phyloP scores from a whole-genome alignment of 345 rosid species.

The Geranium brycei region DNA sequence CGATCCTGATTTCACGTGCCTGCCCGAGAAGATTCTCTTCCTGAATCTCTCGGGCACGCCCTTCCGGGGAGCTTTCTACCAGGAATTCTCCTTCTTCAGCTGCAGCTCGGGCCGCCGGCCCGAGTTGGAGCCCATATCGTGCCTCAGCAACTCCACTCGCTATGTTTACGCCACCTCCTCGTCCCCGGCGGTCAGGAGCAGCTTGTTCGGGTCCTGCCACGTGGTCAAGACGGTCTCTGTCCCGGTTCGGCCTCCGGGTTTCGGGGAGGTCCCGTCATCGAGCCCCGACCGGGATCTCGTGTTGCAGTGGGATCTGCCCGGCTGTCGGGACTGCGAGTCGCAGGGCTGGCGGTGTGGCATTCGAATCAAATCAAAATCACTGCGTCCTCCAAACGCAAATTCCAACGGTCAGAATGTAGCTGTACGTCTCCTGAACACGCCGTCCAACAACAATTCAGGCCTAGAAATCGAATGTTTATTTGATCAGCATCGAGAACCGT shows the following conservation, averaged over 20 bases:
- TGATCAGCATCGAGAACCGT: too few relatives aligned
- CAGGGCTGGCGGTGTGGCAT: constrained; percentile 41
- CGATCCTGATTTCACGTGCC: constrained; percentile 39
- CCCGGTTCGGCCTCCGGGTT: constrained; percentile 20
- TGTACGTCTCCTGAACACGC: constrained; percentile 17
- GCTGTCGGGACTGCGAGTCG: constrained; percentile 37
- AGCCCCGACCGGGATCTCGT: constrained; percentile 26
- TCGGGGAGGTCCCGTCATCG: constrained; percentile 29
- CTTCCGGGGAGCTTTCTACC: constrained; percentile 29
- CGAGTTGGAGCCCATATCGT: constrained; percentile 41
- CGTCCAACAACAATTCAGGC: too few relatives aligned
- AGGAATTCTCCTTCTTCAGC: constrained; percentile 38
- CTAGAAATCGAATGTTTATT: too few relatives aligned
- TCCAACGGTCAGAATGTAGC: constrained; percentile 10
- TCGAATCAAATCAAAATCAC: too few relatives aligned
- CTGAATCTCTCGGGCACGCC: constrained; percentile 47
- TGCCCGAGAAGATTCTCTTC: constrained; percentile 42
- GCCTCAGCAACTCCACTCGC: constrained; percentile 35
- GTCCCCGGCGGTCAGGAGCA: neutral
- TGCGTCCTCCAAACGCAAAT: too few relatives aligned
- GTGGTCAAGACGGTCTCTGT: constrained; percentile 15
- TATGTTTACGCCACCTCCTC: constrained; percentile 57
- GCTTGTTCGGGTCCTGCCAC: constrained; percentile 27
- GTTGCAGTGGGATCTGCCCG: constrained; percentile 35
- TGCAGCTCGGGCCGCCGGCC: constrained; percentile 29